Evolutionary conservation across 1,139 yeast genomes (phyloP), one percentile per base, ranked within the genome.

Genomic region (Geotrichum aggregatum): DNA sequence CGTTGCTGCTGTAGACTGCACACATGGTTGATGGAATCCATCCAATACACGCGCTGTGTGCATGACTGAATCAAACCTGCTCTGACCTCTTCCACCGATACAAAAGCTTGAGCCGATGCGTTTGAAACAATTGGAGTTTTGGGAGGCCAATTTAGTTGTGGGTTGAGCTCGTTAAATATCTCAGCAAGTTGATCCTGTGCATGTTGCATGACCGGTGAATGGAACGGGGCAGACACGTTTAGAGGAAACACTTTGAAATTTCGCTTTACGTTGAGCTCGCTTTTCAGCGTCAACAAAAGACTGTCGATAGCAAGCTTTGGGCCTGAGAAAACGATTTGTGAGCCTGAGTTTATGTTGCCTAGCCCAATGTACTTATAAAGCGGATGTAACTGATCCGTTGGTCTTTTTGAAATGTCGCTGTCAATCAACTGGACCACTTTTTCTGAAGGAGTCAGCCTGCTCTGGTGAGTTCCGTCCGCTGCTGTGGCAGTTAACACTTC

Each of bases 201-300:
- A 0, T 68, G 66, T 22, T 56, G 54, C 62, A 80, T 67, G 19
- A 71, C 57, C 1, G 64, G 58, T 47, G 73, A 75, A 61, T 80
- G 85, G 63, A 80, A 80, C 5, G 85, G 83, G 1, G 80, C 76
- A 2, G 72, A 65, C 1, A 79, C 84, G 0, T 78, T 76, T 45
- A 80, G 63, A 26, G 60, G 60, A 7, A 68, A 65, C 2, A 66
- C 54, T 50, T 69, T 66, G 38, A 67, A 54, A 1, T 71, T 59
- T 10, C 60, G 50, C 50, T 30, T 57, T 22, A 49, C 43, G 3
- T 19, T 44, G 6, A 52, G 41, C 11, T 41, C 24, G 2, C 50
- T 28, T 24, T 56, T 55, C 34, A 56, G 39, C 8, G 39, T 35
- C 6, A 26, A 28, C 0, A 55, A 40, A 1, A 55, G 39, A n/a